These are phyloP conservation scores for Apiotrichum gracile DNA, from an alignment of 1,284 basidiomycete species.

Conservation along the genomic window DNA sequence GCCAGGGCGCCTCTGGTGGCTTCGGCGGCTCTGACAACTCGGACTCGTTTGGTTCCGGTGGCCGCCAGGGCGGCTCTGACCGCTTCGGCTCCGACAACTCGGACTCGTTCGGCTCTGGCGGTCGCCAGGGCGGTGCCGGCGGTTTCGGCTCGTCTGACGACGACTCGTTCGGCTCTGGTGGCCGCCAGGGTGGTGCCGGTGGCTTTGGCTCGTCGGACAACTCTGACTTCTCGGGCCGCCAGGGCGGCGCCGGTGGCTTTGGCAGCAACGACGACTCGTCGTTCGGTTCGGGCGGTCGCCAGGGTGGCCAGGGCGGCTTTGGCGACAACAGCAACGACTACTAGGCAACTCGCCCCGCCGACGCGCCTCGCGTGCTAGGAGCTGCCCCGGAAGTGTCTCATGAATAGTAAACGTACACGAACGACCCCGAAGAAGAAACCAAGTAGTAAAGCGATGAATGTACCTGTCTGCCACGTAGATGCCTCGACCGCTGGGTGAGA, in stretches of 20 bases:
- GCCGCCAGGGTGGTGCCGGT: background rate
- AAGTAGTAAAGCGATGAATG: too few species aligned
- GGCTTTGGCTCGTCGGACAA: background rate
- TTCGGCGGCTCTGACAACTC: background rate
- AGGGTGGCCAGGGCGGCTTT: background rate
- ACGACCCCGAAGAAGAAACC: too few species aligned
- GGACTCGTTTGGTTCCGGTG: background rate
- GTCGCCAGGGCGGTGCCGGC: background rate
- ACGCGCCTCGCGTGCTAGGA: background rate
- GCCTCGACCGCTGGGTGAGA: too few species aligned
- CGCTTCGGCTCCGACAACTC: background rate
- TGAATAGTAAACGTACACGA: too few species aligned
- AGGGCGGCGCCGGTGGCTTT: background rate
- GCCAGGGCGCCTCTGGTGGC: background rate
- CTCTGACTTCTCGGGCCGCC: background rate
- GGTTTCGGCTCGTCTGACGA: background rate
- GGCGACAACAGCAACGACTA: background rate
- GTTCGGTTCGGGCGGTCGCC: conserved; percentile 4
- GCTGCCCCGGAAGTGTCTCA: background rate
- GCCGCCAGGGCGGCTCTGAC: background rate
- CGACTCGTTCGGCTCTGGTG: conserved; percentile 3
- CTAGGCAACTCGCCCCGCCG: background rate
- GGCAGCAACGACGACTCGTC: conserved; percentile 1
- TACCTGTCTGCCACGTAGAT: too few species aligned
- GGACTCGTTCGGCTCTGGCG: conserved; percentile 9